Evolutionary conservation across 2,329 filamentous ascomycete species (phyloP), one percentile per base, ranked within the genome.

Genomic region (Trichophyton benhamiae): DNA sequence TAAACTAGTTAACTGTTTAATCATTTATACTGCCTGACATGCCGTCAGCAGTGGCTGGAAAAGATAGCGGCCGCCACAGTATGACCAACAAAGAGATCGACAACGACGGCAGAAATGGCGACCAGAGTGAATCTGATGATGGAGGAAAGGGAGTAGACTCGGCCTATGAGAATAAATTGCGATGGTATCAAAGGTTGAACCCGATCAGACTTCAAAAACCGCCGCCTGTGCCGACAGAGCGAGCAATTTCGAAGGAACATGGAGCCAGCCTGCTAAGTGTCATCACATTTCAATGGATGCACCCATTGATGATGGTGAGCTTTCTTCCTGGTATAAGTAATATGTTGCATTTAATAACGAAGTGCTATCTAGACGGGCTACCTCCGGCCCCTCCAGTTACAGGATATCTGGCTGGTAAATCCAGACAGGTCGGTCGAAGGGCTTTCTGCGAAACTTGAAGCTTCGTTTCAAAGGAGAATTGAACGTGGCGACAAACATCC

Each of bases 381-480:
- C 74, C 86, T 89, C 70, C 86, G 94, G 13, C 84, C 86, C 1
- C 80, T 99, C 1, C 87, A 96, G 69, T 76, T 86, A 61, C 88
- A 88, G 66, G 94, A 99, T 72, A 84, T 99, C 62, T 97, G 91
- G 87, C 77, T 80, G 0, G 88, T 97, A 67, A 96, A 96, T 65
- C 91, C 91, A 0, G 77, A 88, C 63, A 82, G 94, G 63, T 82
- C 84, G 15, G 85, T 89, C 52, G 84, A 89, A 64, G 77, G 84
- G 9, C 78, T 96, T 72, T 85, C 88, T 6, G 73, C 76, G 6
- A 87, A 80, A 66, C 76, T 95, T 53, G 81, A 85, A 63, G 79
- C 77, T 4, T 83, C 87, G 0, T 91, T 96, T 71, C 78, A 86
- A 63, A 82, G 79, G 65, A 82, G 89, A n/a, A 78, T 84, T 4